These are phyloP conservation scores for Myochromella boudieri DNA, from an alignment of 768 basidiomycete species.

Conservation along the genomic window DNA sequence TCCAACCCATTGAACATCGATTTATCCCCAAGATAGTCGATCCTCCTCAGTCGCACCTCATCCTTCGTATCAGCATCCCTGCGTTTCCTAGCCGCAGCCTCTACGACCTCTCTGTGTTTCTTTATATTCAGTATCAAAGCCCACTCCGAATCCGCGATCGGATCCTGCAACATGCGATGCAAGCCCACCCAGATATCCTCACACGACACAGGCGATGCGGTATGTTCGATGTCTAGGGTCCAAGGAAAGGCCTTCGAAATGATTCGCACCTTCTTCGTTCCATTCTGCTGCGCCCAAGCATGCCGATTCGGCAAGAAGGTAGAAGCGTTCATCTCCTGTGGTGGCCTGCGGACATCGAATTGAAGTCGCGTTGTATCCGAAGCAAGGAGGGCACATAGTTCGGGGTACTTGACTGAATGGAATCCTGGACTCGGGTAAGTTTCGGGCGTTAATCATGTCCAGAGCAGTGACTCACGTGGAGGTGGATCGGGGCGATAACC, in stretches of 20 bases:
- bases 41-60: slow-evolving; percentile 45
- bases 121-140: slow-evolving; percentile 48
- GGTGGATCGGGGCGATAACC: slow-evolving; percentile 1
- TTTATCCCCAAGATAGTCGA: slow-evolving; percentile 63
- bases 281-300: slow-evolving; percentile 34
- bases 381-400: slow-evolving; percentile 13
- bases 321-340: slow-evolving; percentile 7
- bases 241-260: slow-evolving; percentile 67
- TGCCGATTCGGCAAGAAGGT: slow-evolving; percentile 10
- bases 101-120: slow-evolving; percentile 41
- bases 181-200: slow-evolving; percentile 56
- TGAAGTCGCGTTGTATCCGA: slow-evolving; percentile 13
- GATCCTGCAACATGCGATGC: slow-evolving; percentile 47
- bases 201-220: slow-evolving; percentile 43
- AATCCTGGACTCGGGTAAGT: not conserved
- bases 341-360: slow-evolving; percentile 5
- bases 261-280: slow-evolving; percentile 46
- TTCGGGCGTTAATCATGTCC: not conserved
- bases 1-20: slow-evolving; percentile 65
- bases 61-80: slow-evolving; percentile 32
- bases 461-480: slow-evolving; percentile 6
- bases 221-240: slow-evolving; percentile 56
- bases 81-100: slow-evolving; percentile 52
- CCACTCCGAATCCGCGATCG: slow-evolving; percentile 68
- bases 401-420: slow-evolving; percentile 18